phyloP scores from a whole-genome alignment of 148 eudicot genomes.

The Rhododendron henanense region DNA sequence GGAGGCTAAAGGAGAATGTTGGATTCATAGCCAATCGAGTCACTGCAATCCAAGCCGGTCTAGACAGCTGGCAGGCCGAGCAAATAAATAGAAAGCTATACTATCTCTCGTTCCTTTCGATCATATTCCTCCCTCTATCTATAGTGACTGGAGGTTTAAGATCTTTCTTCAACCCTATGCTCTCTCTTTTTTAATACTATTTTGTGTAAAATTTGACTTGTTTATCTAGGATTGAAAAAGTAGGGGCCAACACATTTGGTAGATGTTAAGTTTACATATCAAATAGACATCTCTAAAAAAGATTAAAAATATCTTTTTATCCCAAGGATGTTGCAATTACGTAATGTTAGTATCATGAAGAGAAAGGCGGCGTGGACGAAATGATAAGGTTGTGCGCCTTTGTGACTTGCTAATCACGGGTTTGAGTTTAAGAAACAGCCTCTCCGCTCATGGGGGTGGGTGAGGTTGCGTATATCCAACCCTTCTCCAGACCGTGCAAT shows the following conservation, averaged over 20 bases:
- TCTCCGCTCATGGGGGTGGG: not conserved
- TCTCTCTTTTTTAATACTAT: too few relatives aligned
- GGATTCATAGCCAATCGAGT: constrained; percentile 92
- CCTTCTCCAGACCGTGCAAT: too few relatives aligned
- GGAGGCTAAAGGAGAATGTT: constrained; percentile 91
- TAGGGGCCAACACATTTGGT: not conserved
- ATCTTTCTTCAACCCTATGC: not conserved
- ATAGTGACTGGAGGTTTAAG: constrained; percentile 80
- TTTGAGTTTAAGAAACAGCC: not conserved
- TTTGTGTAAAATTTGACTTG: not conserved
- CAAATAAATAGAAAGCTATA: constrained; percentile 86
- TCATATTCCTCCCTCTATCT: constrained; percentile 89
- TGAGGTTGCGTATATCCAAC: too few relatives aligned
- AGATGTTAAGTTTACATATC: not conserved
- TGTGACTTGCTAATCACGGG: too few relatives aligned
- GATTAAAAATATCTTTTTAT: not conserved
- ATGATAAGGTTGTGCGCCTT: too few relatives aligned
- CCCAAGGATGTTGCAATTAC: not conserved
- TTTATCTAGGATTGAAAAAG: not conserved
- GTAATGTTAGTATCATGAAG: not conserved
- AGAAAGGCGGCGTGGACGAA: not conserved
- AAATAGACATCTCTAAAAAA: not conserved
- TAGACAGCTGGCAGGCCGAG: constrained; percentile 97
- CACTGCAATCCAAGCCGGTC: constrained; percentile 88
- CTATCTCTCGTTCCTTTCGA: constrained; percentile 85